Conservation (phyloP, 352 stramenopile species). For the Peronosclerospora sorghi region DNA sequence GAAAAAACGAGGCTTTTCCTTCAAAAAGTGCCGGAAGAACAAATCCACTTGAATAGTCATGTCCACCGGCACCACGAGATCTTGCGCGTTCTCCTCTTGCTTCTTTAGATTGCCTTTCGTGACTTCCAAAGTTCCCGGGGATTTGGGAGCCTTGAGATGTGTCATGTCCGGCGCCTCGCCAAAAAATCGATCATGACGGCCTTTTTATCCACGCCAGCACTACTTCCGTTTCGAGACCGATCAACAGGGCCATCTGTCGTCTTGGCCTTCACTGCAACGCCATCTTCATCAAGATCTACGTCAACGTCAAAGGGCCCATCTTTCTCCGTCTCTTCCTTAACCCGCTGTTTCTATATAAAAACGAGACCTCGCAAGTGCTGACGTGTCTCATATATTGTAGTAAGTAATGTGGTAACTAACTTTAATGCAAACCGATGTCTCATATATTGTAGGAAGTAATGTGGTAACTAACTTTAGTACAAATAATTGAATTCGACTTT, state of each 20-base stretch:
- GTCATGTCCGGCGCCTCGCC: conserved; percentile 34
- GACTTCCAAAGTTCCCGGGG: conserved; percentile 23
- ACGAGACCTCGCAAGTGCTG: too few relatives aligned
- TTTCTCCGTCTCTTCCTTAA: conserved; percentile 16
- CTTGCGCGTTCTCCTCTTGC: conserved; percentile 37
- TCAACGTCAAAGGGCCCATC: conserved; percentile 20
- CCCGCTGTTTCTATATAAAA: conserved; percentile 18
- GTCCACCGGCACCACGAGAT: conserved; percentile 71
- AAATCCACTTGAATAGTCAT: conserved; percentile 51
- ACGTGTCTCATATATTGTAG: too few relatives aligned
- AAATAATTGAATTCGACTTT: too few relatives aligned
- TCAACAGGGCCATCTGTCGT: conserved; percentile 7
- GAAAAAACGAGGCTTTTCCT: conserved; percentile 59
- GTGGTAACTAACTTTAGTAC: too few relatives aligned
- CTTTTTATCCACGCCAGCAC: conserved; percentile 31
- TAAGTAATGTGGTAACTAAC: too few relatives aligned
- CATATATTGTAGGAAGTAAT: too few relatives aligned
- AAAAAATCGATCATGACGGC: conserved; percentile 52
- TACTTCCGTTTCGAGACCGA: conserved; percentile 12
- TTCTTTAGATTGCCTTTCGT: conserved; percentile 43
- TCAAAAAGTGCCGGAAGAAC: conserved; percentile 74
- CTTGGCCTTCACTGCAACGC: conserved; percentile 18
- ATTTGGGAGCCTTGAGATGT: conserved; percentile 29
- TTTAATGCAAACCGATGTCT: too few relatives aligned
- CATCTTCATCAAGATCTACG: conserved; percentile 20